These are phyloP conservation scores for Coemansia sp. DNA, from an alignment of 192 early-diverging fungal genomes.

Conservation along the genomic window DNA sequence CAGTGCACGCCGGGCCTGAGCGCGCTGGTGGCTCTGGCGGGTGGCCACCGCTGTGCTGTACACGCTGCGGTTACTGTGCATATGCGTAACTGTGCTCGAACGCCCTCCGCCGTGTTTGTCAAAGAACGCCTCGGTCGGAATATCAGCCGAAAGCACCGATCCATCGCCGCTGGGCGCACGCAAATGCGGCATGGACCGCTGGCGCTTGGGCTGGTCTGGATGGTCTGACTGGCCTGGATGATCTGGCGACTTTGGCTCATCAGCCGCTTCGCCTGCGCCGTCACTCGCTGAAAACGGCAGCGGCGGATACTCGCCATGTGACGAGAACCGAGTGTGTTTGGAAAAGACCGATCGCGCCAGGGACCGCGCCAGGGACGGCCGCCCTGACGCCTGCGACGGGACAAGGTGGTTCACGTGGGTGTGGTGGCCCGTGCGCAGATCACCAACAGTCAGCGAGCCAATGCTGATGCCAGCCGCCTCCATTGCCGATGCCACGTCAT, in stretches of 20 bases:
- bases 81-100: conserved; percentile 1
- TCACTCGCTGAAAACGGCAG: conserved; percentile 1
- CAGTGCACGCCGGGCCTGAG: conserved; percentile 38
- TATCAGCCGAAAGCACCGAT: conserved; percentile 19
- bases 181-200: conserved; percentile 54
- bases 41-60: conserved; percentile 47
- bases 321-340: conserved; percentile 23
- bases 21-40: conserved; percentile 23
- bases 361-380: conserved; percentile 43
- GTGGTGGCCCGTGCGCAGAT: conserved; percentile 11
- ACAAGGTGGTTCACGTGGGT: not conserved
- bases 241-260: not conserved
- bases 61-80: conserved; percentile 17
- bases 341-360: conserved; percentile 44
- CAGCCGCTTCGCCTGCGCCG: conserved; percentile 2
- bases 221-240: not conserved
- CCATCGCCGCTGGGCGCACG: conserved; percentile 23
- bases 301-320: conserved; percentile 29
- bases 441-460: conserved; percentile 9
- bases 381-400: conserved; percentile 38
- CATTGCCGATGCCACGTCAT: conserved; percentile 25
- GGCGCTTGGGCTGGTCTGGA: conserved; percentile 36
- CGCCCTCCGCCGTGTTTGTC: conserved; percentile 22
- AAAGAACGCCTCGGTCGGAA: conserved; percentile 41
- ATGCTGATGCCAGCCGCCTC: conserved; percentile 7